Conservation (phyloP, 768 basidiomycete genomes). For the Daedaleopsis sinensis region DNA sequence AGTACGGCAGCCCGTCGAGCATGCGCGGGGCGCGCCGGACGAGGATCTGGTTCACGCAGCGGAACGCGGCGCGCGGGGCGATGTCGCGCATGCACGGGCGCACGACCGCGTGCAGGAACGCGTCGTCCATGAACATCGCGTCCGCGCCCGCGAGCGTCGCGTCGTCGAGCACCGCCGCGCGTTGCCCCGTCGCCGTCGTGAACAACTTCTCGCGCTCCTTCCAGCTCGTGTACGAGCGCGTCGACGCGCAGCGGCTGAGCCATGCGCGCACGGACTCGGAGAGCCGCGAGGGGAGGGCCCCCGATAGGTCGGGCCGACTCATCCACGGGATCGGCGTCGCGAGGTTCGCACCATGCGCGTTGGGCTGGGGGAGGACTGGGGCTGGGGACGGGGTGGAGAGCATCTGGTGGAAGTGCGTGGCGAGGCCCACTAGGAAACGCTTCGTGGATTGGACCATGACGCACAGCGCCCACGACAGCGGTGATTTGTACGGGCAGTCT, state of each 20-base stretch:
- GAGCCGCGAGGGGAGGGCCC: conserved; percentile 1
- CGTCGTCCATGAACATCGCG: conserved; percentile 20
- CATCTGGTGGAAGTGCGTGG: conserved; percentile 8
- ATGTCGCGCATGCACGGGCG: conserved; percentile 21
- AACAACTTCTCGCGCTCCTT: conserved; percentile 18
- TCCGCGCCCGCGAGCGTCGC: conserved; percentile 14
- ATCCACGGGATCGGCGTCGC: conserved; percentile 3
- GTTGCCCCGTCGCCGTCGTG: not conserved
- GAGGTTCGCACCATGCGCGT: not conserved
- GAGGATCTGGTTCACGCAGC: conserved; percentile 15
- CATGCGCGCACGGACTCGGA: not conserved
- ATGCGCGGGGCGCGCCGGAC: conserved; percentile 13
- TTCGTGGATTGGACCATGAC: conserved; percentile 3
- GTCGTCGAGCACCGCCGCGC: conserved; percentile 7
- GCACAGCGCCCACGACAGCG: conserved; percentile 18
- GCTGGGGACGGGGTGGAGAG: not conserved
- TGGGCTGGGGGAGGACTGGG: not conserved
- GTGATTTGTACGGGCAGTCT: conserved; percentile 21
- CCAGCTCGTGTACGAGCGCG: conserved; percentile 11
- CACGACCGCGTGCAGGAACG: conserved; percentile 17
- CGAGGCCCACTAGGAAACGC: not conserved
- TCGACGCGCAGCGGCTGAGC: conserved; percentile 2
- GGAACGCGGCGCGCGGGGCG: conserved; percentile 14
- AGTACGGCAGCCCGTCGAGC: conserved; percentile 17
- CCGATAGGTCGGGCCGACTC: conserved; percentile 9